These are phyloP conservation scores for Beauveria sp. DNA, from an alignment of 2,329 filamentous ascomycete genomes.

Conservation along the genomic window DNA sequence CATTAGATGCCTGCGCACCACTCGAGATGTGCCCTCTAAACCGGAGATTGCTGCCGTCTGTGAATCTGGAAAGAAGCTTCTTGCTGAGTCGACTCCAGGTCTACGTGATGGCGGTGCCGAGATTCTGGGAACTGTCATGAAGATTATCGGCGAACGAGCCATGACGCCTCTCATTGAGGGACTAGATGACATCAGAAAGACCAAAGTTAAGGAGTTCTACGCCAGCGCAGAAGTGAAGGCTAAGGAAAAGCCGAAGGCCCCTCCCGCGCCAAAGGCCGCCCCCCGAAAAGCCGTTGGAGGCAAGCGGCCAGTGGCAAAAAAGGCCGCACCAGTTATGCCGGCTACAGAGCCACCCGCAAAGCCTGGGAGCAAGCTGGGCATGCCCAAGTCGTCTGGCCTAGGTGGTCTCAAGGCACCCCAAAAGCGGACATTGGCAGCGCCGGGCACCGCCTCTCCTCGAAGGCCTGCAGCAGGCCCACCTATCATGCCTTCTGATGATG, in stretches of 20 bases:
- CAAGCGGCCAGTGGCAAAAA: constrained; percentile 37
- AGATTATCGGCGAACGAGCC: constrained; percentile 91
- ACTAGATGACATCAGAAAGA: constrained; percentile 90
- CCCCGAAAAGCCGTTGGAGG: constrained; percentile 41
- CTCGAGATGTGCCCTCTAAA: constrained; percentile 74
- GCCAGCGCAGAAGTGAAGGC: constrained; percentile 49
- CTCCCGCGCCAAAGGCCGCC: constrained; percentile 47
- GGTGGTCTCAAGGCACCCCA: constrained; percentile 54
- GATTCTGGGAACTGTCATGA: constrained; percentile 90
- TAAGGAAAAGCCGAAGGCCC: constrained; percentile 71
- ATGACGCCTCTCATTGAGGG: constrained; percentile 92
- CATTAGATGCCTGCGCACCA: constrained; percentile 77
- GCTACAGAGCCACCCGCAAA: constrained; percentile 44
- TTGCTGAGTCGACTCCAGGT: constrained; percentile 81
- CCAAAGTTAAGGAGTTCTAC: constrained; percentile 89
- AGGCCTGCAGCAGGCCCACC: constrained; percentile 40
- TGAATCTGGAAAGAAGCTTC: constrained; percentile 81
- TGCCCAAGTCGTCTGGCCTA: constrained; percentile 44
- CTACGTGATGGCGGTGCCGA: constrained; percentile 87
- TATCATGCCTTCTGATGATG: constrained; percentile 49
- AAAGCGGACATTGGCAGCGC: constrained; percentile 44
- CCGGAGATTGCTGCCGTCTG: constrained; percentile 77
- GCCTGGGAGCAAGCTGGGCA: constrained; percentile 45
- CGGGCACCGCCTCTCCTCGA: constrained; percentile 46
- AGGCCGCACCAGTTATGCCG: constrained; percentile 32